phyloP scores from a whole-genome alignment of 805 yeast species.

The Hanseniaspora valbyensis region DNA sequence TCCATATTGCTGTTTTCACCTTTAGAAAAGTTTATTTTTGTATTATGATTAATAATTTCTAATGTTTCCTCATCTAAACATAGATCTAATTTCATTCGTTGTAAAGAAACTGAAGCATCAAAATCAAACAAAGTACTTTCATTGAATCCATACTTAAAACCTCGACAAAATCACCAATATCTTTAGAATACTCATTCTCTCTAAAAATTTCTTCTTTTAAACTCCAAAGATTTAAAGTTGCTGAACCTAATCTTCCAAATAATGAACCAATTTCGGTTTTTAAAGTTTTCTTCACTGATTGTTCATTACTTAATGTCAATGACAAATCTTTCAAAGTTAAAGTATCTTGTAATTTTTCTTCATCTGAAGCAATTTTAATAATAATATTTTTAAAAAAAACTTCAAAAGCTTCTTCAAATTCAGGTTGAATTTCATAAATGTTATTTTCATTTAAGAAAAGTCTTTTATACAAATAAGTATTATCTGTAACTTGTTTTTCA shows the following conservation, averaged over 20 bases:
- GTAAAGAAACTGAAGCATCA: not conserved
- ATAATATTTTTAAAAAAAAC: slow-evolving; percentile 5
- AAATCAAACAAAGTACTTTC: not conserved
- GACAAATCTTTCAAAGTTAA: slow-evolving; percentile 9
- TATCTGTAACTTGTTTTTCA: slow-evolving; percentile 64
- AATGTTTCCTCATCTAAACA: slow-evolving; percentile 5
- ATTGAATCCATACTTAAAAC: not conserved
- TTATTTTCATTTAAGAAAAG: slow-evolving; percentile 33
- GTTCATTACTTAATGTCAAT: not conserved
- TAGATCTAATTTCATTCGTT: slow-evolving; percentile 4
- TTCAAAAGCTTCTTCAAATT: not conserved
- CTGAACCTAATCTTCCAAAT: slow-evolving; percentile 6
- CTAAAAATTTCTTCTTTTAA: not conserved
- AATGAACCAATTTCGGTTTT: not conserved
- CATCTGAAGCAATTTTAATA: slow-evolving; percentile 10
- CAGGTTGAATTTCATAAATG: not conserved
- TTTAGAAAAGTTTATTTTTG: not conserved
- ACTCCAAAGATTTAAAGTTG: not conserved
- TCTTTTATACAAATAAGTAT: slow-evolving; percentile 43
- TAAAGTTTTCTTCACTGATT: not conserved
- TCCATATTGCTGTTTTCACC: not conserved
- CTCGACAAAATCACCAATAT: not conserved
- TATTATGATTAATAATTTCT: slow-evolving; percentile 9
- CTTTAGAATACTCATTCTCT: too few species aligned
- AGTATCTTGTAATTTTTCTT: slow-evolving; percentile 14